Conservation (phyloP, 306 rosid species). For the Citrullus amarus region DNA sequence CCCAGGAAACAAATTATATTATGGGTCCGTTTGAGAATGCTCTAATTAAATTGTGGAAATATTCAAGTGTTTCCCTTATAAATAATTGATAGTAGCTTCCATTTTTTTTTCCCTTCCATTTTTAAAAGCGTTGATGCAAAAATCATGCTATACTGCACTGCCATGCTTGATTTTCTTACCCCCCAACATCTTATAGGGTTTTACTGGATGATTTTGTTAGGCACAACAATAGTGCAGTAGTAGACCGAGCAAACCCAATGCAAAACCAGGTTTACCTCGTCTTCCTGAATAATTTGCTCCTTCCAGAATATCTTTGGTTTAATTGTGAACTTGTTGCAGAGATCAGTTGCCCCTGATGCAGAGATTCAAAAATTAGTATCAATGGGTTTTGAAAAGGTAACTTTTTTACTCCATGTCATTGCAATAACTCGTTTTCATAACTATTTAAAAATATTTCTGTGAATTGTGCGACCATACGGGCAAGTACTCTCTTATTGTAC, state of each 20-base stretch:
- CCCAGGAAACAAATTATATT: not conserved
- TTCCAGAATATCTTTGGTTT: slow-evolving; percentile 10
- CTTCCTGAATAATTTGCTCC: slow-evolving; percentile 17
- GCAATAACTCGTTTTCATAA: not conserved
- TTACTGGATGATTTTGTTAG: slow-evolving; percentile 28
- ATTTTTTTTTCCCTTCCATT: too few relatives aligned
- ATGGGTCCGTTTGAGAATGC: not conserved
- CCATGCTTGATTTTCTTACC: not conserved
- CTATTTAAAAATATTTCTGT: not conserved
- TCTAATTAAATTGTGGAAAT: not conserved
- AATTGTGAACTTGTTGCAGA: slow-evolving; percentile 35
- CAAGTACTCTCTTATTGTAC: not conserved
- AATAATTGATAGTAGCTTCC: not conserved
- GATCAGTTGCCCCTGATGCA: slow-evolving; percentile 54
- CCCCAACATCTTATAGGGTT: not conserved
- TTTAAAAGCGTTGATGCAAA: not conserved
- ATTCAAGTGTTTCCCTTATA: not conserved
- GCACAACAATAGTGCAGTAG: slow-evolving; percentile 28
- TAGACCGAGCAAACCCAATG: slow-evolving; percentile 30
- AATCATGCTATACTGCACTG: not conserved
- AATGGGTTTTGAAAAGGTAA: slow-evolving; percentile 97
- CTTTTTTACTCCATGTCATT: not conserved
- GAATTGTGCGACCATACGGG: not conserved
- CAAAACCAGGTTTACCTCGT: slow-evolving; percentile 47
- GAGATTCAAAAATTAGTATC: slow-evolving; percentile 63